These are phyloP conservation scores for Epichloe gansuensis DNA, from an alignment of 2,329 filamentous ascomycete genomes.

Conservation along the genomic window DNA sequence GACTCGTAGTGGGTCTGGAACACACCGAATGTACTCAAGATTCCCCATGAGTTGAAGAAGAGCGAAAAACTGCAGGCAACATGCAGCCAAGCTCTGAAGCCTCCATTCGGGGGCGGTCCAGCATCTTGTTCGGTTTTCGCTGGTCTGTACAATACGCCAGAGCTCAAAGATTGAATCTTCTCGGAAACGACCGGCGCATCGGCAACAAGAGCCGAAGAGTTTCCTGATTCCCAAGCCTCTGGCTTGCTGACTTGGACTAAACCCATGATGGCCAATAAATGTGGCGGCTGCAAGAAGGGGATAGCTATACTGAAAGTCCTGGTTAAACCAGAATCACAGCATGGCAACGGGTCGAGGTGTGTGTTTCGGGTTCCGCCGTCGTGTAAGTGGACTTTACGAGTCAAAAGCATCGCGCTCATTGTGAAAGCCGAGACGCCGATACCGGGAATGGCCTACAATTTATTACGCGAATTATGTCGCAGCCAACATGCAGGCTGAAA, in stretches of 20 bases:
- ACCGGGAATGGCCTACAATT: neutral
- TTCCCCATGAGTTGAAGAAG: slow-evolving; percentile 12
- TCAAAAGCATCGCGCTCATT: neutral
- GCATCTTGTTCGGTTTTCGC: too few relatives aligned
- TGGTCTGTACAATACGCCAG: neutral
- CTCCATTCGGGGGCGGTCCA: neutral
- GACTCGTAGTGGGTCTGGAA: slow-evolving; percentile 33
- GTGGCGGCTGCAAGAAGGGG: too few relatives aligned
- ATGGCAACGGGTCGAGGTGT: too few relatives aligned
- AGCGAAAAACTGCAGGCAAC: slow-evolving; percentile 5
- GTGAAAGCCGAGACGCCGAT: neutral
- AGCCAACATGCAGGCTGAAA: too few relatives aligned
- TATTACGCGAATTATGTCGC: too few relatives aligned
- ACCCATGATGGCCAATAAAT: too few relatives aligned
- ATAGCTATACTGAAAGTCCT: too few relatives aligned
- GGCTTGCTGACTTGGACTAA: neutral
- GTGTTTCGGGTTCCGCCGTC: too few relatives aligned
- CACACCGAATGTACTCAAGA: slow-evolving; percentile 32
- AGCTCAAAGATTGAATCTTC: neutral
- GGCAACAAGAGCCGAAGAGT: neutral
- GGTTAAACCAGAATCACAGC: too few relatives aligned
- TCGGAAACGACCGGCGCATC: neutral
- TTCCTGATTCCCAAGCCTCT: too few relatives aligned
- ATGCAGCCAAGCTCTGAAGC: slow-evolving; percentile 6
- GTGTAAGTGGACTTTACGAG: too few relatives aligned